A percentile compares a stretch with the other conserved stretches of the same genome.
These are phyloP conservation scores for Botryotinia narcissicola DNA, from an alignment of 2,329 filamentous ascomycete species.

Conservation along the genomic window DNA sequence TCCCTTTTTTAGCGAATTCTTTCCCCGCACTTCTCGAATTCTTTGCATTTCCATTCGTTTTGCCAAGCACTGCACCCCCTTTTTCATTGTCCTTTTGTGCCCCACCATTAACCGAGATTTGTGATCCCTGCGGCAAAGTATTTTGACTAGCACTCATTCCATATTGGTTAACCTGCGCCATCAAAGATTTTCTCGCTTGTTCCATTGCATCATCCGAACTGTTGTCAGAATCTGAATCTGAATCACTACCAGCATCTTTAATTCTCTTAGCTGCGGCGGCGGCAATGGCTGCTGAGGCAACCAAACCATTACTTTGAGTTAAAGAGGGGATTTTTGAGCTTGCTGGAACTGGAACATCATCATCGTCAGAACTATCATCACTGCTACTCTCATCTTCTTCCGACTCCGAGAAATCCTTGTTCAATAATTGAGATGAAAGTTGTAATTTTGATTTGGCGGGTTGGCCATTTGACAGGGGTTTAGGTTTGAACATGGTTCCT, in stretches of 20 bases:
- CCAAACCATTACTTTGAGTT: neutral
- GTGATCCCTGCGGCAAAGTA: neutral
- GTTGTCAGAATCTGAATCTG: slow-evolving; percentile 19
- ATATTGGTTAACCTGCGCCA: slow-evolving; percentile 1
- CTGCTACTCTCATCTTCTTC: slow-evolving; percentile 25
- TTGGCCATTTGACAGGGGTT: slow-evolving; percentile 16
- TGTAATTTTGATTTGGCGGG: slow-evolving; percentile 13
- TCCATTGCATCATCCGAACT: neutral
- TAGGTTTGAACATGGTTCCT: slow-evolving; percentile 20
- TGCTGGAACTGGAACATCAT: neutral
- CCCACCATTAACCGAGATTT: slow-evolving; percentile 11
- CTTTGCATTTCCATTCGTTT: slow-evolving; percentile 4
- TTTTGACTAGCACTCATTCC: neutral
- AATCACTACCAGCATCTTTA: slow-evolving; percentile 13
- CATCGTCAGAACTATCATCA: slow-evolving; percentile 23
- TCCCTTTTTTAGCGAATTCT: slow-evolving; percentile 15
- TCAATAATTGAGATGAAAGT: slow-evolving; percentile 16
- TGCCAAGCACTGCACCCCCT: neutral
- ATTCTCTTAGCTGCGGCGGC: neutral
- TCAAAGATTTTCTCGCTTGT: slow-evolving; percentile 9
- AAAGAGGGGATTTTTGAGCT: neutral
- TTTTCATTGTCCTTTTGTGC: neutral
- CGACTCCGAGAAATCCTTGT: slow-evolving; percentile 24
- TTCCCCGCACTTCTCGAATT: slow-evolving; percentile 19
- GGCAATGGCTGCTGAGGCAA: neutral